Evolutionary conservation across 441 rosid species (phyloP), one percentile per base, ranked within the genome.

Genomic region (Mallotus repandus): DNA sequence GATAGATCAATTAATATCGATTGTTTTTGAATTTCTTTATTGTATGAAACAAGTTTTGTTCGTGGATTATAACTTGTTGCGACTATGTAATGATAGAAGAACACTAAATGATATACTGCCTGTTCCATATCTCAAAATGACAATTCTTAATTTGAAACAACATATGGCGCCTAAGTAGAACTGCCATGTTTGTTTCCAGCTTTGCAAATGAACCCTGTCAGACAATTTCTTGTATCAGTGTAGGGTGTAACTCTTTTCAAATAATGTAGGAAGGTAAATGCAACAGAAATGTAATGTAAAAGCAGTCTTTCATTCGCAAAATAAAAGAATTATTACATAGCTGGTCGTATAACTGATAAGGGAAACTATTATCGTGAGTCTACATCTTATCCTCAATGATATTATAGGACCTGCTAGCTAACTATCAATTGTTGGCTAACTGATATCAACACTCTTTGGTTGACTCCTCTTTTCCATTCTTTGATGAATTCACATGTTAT

Each of bases 371-470:
- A 16, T 11, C 48, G 22, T 55, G 49, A 19, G 22, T 4, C 13
- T 58, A 14, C 41, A 5, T 58, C 9, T 25, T 59, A 60, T 43
- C 57, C 18, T 21, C 18, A 15, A 46, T 63, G 19, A 53, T 21
- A 54, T 50, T 29, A 58, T 38, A 25, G 67, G 74, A 41, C 69
- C 22, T 56, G 48, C 75, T 72, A 41, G 61, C 62, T 45, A 12
- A 43, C 11, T 14, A 19, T 69, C 9, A 35, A 21, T 25, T 13
- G 14, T 54, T 25, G 15, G 38, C 41, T 49, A 53, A 72, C 9
- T 38, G 49, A 53, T 63, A 19, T 46, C 18, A 49, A 49, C 18
- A 65, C 41, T 43, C 14, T 66, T 9, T n/a, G 13, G 11, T 53
- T 1, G 21, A 4, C 41, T 38, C 7, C 41, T 63, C 43, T 41